A percentile compares a stretch with the other conserved stretches of the same genome.
Evolutionary conservation across 1,284 basidiomycete genomes (phyloP).

Genomic region (Agroathelia rolfsii): DNA sequence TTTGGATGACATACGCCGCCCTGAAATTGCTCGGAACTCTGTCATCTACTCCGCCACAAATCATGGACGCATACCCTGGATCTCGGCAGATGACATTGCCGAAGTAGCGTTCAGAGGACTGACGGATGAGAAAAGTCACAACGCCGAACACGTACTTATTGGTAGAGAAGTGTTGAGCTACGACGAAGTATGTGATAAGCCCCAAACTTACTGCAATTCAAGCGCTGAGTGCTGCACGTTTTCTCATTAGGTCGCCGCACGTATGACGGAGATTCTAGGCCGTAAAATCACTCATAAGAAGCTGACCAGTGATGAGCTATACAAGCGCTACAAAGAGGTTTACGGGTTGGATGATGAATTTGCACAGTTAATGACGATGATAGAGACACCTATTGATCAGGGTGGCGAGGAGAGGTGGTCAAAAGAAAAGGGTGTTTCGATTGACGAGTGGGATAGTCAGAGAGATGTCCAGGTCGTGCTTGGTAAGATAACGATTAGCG

Average conservation of each 20-base stretch:
- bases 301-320: too few species aligned
- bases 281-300: slow-evolving; percentile 10
- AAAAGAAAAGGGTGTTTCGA: too few species aligned
- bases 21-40: too few species aligned
- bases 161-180: slow-evolving; percentile 19
- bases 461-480: too few species aligned
- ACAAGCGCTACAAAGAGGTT: too few species aligned
- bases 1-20: too few species aligned
- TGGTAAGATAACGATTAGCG: too few species aligned
- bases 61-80: slow-evolving; percentile 17
- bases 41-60: slow-evolving; percentile 13
- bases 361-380: too few species aligned
- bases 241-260: slow-evolving; percentile 9
- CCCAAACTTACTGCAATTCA: neutral
- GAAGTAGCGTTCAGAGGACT: slow-evolving; percentile 16
- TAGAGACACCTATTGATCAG: too few species aligned
- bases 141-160: slow-evolving; percentile 16
- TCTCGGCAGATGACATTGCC: slow-evolving; percentile 20
- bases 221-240: neutral
- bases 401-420: too few species aligned
- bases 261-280: slow-evolving; percentile 11
- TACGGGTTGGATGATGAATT: too few species aligned
- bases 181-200: slow-evolving; percentile 14
- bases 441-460: too few species aligned
- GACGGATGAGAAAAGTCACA: slow-evolving; percentile 15